Conservation (phyloP, 2,329 filamentous ascomycete genomes). For the Alternaria alternata region DNA sequence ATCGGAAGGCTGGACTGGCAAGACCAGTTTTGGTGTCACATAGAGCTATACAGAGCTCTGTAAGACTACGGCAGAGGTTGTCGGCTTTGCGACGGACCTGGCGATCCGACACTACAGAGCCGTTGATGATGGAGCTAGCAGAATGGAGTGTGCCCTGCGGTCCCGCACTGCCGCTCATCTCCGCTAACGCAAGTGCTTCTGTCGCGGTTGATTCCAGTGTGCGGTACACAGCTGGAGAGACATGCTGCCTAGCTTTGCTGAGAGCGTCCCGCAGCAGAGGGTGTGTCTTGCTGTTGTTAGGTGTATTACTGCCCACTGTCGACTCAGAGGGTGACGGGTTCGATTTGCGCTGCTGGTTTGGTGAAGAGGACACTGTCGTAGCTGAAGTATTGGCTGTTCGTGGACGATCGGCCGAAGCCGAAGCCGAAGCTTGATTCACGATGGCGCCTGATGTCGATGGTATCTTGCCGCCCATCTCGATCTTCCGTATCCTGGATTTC, state of each 20-base stretch:
- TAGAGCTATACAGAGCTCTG: conserved; percentile 88
- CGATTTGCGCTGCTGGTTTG: conserved; percentile 71
- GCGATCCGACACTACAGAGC: conserved; percentile 72
- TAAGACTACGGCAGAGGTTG: conserved; percentile 89
- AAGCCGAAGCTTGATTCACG: conserved; percentile 67
- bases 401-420: conserved; percentile 81
- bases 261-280: conserved; percentile 83
- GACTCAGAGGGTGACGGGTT: conserved; percentile 54
- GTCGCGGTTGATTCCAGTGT: conserved; percentile 81
- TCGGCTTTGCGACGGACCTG: conserved; percentile 90
- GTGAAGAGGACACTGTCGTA: conserved; percentile 90
- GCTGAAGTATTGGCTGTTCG: conserved; percentile 89
- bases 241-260: conserved; percentile 74
- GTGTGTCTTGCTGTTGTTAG: conserved; percentile 70
- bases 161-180: conserved; percentile 77
- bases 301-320: conserved; percentile 54
- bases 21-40: conserved; percentile 50
- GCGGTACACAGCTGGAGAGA: conserved; percentile 76
- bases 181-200: conserved; percentile 81
- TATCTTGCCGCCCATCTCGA: conserved; percentile 89
- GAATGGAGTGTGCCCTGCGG: conserved; percentile 69
- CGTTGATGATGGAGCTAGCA: conserved; percentile 70
- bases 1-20: conserved; percentile 42
- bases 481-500: conserved; percentile 88
- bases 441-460: conserved; percentile 83